Evolutionary conservation across 2,329 filamentous ascomycete genomes (phyloP), one percentile per base, ranked within the genome.

Genomic region (Coleophoma eucalyptorum): DNA sequence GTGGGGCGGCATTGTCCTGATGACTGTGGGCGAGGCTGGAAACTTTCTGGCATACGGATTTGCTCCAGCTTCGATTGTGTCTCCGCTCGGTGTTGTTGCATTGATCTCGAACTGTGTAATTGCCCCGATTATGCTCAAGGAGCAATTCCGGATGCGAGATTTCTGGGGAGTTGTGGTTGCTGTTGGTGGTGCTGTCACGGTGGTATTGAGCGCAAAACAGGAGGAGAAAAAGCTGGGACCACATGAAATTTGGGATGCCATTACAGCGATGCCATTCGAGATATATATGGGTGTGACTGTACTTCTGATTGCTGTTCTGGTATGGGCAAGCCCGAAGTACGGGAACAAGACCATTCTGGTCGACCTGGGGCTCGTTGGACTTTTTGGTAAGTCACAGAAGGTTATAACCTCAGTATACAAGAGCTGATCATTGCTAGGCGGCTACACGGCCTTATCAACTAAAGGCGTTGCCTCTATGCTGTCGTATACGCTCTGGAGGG

Each of bases 31-130:
- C 51, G 94, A 99, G 72, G 87, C 89, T 65, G 94, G 94, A 47
- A 99, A 99, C 68, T 99, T 99, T 65, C 74, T 99, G 56, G 94
- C 94, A 0, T 99, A 99, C 65, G 94, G 94, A 20, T 99, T 99
- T 67, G 94, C 94, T 31, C 94, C 94, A 3, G 94, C 94, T 7
- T 97, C 94, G 13, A 97, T 99, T 62, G 94, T 99, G 40, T 97
- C 92, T 33, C 94, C 94, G 0, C 77, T 99, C 5, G 94, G 94
- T 10, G 94, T 99, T n/a, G 94, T 99, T 12, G 94, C 94, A 2
- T 76, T 99, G 55, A 86, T 99, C 43, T 96, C 92, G 42, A 99
- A 99, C 71, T 99, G 94, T 69, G 82, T 99, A 53, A 96, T 99
- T 65, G 94, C 94, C 2, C 94, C 94, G 1, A 84, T 94, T 55